Conservation (phyloP, 176 grass and related monocot genomes). For the Metroxylon sagu region DNA sequence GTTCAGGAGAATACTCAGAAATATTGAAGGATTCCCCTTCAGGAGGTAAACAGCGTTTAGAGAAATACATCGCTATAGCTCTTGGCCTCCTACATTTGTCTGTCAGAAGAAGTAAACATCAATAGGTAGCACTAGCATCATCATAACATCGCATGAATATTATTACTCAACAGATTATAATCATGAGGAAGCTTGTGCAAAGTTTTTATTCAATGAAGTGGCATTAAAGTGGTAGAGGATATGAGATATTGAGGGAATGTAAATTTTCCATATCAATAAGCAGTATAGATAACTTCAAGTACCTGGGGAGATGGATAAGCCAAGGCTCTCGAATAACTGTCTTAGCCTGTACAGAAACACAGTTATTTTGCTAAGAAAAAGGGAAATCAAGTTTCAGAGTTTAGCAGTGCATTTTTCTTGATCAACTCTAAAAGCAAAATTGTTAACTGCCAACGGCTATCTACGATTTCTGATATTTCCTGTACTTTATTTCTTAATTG, state of each 20-base stretch:
- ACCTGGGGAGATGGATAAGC: slow-evolving; percentile 39
- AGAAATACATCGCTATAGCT: slow-evolving; percentile 74
- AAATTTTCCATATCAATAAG: background rate
- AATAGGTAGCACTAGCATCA: background rate
- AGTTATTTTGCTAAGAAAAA: background rate
- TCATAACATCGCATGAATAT: no score
- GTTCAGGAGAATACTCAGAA: slow-evolving; percentile 27
- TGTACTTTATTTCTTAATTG: slow-evolving; percentile 79
- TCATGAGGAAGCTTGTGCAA: slow-evolving; percentile 3
- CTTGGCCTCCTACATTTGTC: slow-evolving; percentile 29
- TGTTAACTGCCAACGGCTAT: slow-evolving; percentile 78
- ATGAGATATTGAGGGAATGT: no score
- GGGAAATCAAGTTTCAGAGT: no score
- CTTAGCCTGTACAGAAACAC: slow-evolving; percentile 60
- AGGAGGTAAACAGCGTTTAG: slow-evolving; percentile 82
- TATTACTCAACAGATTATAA: background rate
- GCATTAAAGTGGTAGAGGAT: no score
- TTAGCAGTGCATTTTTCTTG: no score
- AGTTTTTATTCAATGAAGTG: background rate
- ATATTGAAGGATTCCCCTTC: slow-evolving; percentile 26
- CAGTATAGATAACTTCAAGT: background rate
- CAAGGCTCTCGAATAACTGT: slow-evolving; percentile 76
- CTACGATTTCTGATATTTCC: slow-evolving; percentile 69
- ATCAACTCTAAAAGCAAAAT: no score
- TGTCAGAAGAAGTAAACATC: slow-evolving; percentile 24